Percentiles rank a stretch among this genome's conserved stretches.
Evolutionary conservation across 805 yeast genomes (phyloP).

Genomic region (Lipomyces japonicus): DNA sequence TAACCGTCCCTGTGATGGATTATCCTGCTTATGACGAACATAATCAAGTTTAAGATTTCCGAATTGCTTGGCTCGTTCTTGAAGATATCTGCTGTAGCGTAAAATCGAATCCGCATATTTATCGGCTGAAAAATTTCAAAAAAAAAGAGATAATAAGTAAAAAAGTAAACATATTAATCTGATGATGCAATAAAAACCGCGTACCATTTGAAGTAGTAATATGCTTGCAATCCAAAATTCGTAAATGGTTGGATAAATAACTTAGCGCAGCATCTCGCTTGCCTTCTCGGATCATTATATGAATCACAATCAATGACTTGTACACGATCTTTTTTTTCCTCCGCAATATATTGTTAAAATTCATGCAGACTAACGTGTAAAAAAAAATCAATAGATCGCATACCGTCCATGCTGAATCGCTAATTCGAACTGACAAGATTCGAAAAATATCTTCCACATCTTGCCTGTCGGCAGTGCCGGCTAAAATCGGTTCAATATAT

Average conservation of each 20-base stretch:
- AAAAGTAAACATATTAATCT: slow-evolving; percentile 26
- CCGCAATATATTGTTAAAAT: not conserved
- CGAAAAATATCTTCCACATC: slow-evolving; percentile 68
- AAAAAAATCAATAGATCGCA: slow-evolving; percentile 2
- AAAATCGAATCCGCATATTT: slow-evolving; percentile 43
- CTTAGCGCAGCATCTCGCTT: slow-evolving; percentile 68
- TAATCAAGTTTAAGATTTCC: slow-evolving; percentile 65
- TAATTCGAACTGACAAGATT: slow-evolving; percentile 57
- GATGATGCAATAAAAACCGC: slow-evolving; percentile 36
- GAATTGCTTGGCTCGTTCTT: slow-evolving; percentile 64
- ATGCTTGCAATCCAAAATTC: slow-evolving; percentile 48
- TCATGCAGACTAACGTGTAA: too few relatives aligned
- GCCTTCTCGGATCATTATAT: slow-evolving; percentile 91
- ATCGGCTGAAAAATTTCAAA: slow-evolving; percentile 18
- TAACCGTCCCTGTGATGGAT: slow-evolving; percentile 48
- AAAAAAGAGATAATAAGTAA: not conserved
- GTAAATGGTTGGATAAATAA: slow-evolving; percentile 51
- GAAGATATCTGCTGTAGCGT: slow-evolving; percentile 69
- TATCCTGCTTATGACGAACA: slow-evolving; percentile 50
- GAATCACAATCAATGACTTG: slow-evolving; percentile 79
- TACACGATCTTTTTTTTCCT: slow-evolving; percentile 65
- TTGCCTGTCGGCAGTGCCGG: slow-evolving; percentile 57
- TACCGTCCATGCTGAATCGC: slow-evolving; percentile 79
- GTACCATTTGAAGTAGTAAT: slow-evolving; percentile 34
- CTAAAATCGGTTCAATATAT: slow-evolving; percentile 87